Evolutionary conservation across 345 rosid genomes (phyloP), one percentile per base, ranked within the genome.

Genomic region (Boechera retrofracta): DNA sequence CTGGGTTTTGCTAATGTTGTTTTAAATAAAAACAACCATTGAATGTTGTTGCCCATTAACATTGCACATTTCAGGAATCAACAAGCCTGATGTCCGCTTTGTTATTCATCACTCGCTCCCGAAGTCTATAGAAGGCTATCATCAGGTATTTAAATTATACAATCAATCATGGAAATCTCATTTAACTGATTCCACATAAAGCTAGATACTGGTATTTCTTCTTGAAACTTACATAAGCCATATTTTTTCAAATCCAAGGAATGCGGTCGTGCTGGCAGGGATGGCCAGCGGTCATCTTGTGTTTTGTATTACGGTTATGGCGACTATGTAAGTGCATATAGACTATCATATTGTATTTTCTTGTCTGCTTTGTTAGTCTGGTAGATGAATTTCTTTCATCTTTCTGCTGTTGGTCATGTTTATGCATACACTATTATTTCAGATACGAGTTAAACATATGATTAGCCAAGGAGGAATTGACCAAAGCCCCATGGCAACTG

Each of bases 251-350:
- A 45, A 70, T 73, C 35, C 67, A 74, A 95, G 99, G 99, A 95
- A 83, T 95, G 99, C 18, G 99, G 99, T 51, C 98, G 97, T 75
- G 99, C 99, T 68, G 99, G 99, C 79, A 86, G 99, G 82, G 99
- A 95, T 80, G 99, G 97, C 48, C 96, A 84, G 77, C 89, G 86
- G 51, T 81, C 99, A 35, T 95, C 99, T 68, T 95, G 99, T 74
- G 84, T 95, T 65, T 77, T 95, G 85, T 95, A 89, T 82, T 95
- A 95, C 77, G 89, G 89, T 74, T 95, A 95, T 82, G 83, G 92
- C n/a, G 98, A 95, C 79, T 95, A 89, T 79, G 99, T 95, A 86
- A 88, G 97, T 76, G 13, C 66, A 59, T 61, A 16, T 39, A 59
- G 26, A 38, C 57, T 53, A 60, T 49, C 26, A 39, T 45, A 62